phyloP scores from a whole-genome alignment of 768 basidiomycete genomes.

The Crucibulum laeve region DNA sequence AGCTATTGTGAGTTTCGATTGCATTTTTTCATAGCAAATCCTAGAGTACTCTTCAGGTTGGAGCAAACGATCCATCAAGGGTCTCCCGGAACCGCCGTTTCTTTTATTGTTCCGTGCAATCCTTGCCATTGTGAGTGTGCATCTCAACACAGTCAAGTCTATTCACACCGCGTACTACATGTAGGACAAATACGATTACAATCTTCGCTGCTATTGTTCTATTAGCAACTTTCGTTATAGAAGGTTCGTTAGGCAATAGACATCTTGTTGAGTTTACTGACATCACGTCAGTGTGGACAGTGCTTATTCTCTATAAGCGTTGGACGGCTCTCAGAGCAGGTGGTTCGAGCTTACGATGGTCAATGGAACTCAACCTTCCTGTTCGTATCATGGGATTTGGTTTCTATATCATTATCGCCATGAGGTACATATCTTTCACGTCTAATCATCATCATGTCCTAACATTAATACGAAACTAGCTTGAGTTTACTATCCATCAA shows the following conservation, averaged over 20 bases:
- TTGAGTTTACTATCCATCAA: constrained; percentile 41
- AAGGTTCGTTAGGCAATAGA: constrained; percentile 20
- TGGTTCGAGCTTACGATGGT: constrained; percentile 14
- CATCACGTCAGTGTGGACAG: constrained; percentile 32
- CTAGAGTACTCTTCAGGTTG: constrained; percentile 23
- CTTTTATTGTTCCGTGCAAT: constrained; percentile 47
- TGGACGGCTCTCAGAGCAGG: constrained; percentile 18
- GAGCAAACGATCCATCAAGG: constrained; percentile 25
- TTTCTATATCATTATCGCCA: constrained; percentile 33
- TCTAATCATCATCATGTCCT: background rate
- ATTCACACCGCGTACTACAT: background rate
- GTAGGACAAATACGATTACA: constrained; percentile 37
- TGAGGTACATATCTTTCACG: constrained; percentile 27
- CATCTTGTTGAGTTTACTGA: background rate
- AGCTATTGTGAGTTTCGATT: constrained; percentile 26
- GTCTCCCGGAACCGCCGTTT: constrained; percentile 45
- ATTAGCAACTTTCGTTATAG: constrained; percentile 31
- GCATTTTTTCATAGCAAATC: background rate
- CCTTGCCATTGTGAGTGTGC: constrained; percentile 25
- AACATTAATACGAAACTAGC: constrained; percentile 16
- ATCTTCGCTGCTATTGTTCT: constrained; percentile 34
- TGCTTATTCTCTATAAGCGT: constrained; percentile 31
- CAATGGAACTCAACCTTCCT: constrained; percentile 39
- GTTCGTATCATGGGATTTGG: constrained; percentile 43
- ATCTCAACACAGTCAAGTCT: background rate